Evolutionary conservation across 768 basidiomycete genomes (phyloP), one percentile per base, ranked within the genome.

Genomic region (Hypholoma fasciculare): DNA sequence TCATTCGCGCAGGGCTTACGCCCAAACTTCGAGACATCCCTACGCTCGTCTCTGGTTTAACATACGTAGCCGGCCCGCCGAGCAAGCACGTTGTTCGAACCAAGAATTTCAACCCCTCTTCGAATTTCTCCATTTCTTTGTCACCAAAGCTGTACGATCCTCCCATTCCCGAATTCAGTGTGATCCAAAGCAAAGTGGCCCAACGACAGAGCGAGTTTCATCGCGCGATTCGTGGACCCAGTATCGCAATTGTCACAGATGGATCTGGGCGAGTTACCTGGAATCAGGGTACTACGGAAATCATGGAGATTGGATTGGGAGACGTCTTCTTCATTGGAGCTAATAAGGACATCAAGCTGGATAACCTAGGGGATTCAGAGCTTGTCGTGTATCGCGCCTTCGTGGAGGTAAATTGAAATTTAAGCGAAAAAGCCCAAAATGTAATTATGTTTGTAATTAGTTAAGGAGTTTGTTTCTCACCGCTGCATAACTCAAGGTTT

Each of bases 1-100:
- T 99, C 72, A 96, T 99, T 62, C 92, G 97, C 34, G 97, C 97
- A 7, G 97, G 97, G 13, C 86, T 99, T 40, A 99, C 97, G 0
- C 96, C 97, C 1, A 99, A 99, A 74, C 82, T 93, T 34, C 88
- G 97, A 53, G 97, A 99, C 71, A 87, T 99, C 37, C 86, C 88
- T 9, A 98, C 96, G 62, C 86, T 99, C 43, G 80, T 97, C 58
- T 78, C 84, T 4, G 89, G 90, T 61, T 82, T 98, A 58, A 98
- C 95, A 8, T 99, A 98, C 72, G 80, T 75, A 49, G 81, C 93
- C 8, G 85, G 87, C 1, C 79, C 82, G 13, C 82, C 89, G 11
- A 74, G 80, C 7, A 83, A 83, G 49, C 94, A 97, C 67, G 72
- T 87, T 58, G 87, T 98, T 56, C 62, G 74, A 17, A 89, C 94